Evolutionary conservation across 176 grass and related monocot species (phyloP), one percentile per base, ranked within the genome.

Genomic region (Thinopyrum elongatum): DNA sequence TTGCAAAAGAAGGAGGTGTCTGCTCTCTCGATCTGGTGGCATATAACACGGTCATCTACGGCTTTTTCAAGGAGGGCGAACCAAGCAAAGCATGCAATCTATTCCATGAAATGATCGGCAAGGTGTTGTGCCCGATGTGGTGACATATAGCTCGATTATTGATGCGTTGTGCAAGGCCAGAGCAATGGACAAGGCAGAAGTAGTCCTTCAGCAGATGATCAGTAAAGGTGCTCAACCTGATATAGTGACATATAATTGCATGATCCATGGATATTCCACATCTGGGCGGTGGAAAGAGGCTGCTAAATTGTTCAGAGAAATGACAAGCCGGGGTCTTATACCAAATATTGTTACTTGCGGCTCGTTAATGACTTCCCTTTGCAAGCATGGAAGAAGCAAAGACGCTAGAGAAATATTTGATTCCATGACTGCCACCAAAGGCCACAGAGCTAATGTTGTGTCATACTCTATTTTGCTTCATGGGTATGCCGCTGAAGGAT

Each of bases 311-410:
- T 69, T 35, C 30, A 33, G 17, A 34, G 30, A 69, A 69, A 69
- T 69, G 65, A 35, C 0, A 21, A 33, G 8, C 1, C 16, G 31
- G 17, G 65, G 65, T 21, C 17, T 69, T 69, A 10, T 1, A 35
- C 65, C 65, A 34, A 1, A 35, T 69, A 3, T 0, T 3, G 0
- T 66, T 66, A 66, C 15, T 8, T 73, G 5, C 6, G 10, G 1
- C 36, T 73, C 70, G 12, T 26, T 73, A 12, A 15, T 44, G 70
- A 2, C 38, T 4, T 73, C 36, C 70, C 36, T 73, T 73, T 26
- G 70, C 38, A 73, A 73, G 36, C 36, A 73, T 73, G 12, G 70
- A 42, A 73, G 70, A 42, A 73, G 22, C 70, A 73, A 73, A 39
- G 70, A 73, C 7, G 64, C 64, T 66, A 15, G 14, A 66, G 5